These are phyloP conservation scores for Podospora bellae-mahoneyi DNA, from an alignment of 495 filamentous ascomycete species.

Conservation along the genomic window DNA sequence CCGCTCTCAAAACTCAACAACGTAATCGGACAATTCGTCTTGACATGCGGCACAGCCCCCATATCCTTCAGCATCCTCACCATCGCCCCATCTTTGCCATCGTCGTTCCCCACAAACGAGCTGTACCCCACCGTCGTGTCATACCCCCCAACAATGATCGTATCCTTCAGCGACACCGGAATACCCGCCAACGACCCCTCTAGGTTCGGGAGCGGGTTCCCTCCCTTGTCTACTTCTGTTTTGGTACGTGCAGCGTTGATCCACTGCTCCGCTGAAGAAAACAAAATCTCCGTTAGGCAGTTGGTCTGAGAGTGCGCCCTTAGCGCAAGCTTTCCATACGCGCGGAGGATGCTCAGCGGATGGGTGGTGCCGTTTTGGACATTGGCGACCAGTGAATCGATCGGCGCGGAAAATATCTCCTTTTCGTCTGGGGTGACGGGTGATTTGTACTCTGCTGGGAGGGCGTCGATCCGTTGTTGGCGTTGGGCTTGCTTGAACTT, in stretches of 20 bases:
- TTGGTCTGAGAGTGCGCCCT: slow-evolving; percentile 85
- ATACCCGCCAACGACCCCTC: slow-evolving; percentile 81
- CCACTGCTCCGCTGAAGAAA: slow-evolving; percentile 79
- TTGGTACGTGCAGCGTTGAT: slow-evolving; percentile 23
- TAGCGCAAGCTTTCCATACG: slow-evolving; percentile 88
- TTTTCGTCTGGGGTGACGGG: slow-evolving; percentile 60
- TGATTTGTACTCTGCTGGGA: slow-evolving; percentile 62
- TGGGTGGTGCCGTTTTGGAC: slow-evolving; percentile 65
- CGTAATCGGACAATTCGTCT: slow-evolving; percentile 91
- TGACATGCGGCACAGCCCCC: slow-evolving; percentile 93
- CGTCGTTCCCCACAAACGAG: slow-evolving; percentile 62
- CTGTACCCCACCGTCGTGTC: slow-evolving; percentile 85
- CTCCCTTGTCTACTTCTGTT: slow-evolving; percentile 26
- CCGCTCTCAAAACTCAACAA: slow-evolving; percentile 88
- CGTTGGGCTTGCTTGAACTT: slow-evolving; percentile 77
- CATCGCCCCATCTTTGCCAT: slow-evolving; percentile 65
- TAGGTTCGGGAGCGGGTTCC: slow-evolving; percentile 58
- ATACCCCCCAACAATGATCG: slow-evolving; percentile 79
- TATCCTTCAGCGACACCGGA: slow-evolving; percentile 86
- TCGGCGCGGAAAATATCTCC: slow-evolving; percentile 65
- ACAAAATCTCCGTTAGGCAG: slow-evolving; percentile 85
- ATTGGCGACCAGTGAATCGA: slow-evolving; percentile 71
- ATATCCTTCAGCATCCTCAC: slow-evolving; percentile 81
- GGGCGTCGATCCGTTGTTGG: slow-evolving; percentile 59
- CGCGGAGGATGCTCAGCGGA: slow-evolving; percentile 71